These are phyloP conservation scores for Whalleya microplaca DNA, from an alignment of 2,329 filamentous ascomycete genomes.

Conservation along the genomic window DNA sequence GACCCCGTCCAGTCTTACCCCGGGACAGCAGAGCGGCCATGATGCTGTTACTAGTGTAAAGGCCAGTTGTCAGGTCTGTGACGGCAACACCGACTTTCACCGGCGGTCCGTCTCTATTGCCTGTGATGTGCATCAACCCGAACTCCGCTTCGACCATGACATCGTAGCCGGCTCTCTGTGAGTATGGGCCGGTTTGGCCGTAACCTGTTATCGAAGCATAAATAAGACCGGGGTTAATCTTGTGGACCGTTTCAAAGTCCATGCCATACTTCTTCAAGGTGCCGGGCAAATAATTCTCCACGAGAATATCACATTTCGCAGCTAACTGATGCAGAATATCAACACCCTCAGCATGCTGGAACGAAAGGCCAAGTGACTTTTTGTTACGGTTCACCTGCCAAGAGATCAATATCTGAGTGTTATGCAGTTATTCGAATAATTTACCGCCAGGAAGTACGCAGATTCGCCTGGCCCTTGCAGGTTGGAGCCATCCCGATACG, in stretches of 20 bases:
- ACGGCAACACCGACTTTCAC: constrained; percentile 98
- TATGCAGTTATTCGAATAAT: constrained; percentile 26
- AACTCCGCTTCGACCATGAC: constrained; percentile 99
- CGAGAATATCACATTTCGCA: constrained; percentile 85
- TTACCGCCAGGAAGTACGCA: constrained; percentile 89
- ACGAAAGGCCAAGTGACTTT: constrained; percentile 89
- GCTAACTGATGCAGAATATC: constrained; percentile 85
- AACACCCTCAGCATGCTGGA: constrained; percentile 82
- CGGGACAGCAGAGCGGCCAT: constrained; percentile 89
- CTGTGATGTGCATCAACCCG: constrained; percentile 98
- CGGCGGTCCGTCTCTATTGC: constrained; percentile 81
- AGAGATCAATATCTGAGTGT: constrained; percentile 9
- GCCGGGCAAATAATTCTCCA: constrained; percentile 95
- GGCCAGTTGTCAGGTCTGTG: constrained; percentile 90
- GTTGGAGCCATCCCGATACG: constrained; percentile 65
- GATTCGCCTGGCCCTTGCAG: constrained; percentile 80
- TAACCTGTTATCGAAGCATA: constrained; percentile 98
- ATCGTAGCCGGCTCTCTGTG: constrained; percentile 88
- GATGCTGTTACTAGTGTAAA: constrained; percentile 94
- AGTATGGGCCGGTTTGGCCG: constrained; percentile 91
- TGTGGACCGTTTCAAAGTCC: constrained; percentile 80
- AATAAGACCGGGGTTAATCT: constrained; percentile 84
- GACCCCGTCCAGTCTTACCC: constrained; percentile 74
- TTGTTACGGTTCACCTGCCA: constrained; percentile 92
- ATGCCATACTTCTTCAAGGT: constrained; percentile 87